Base-by-base conservation (phyloP, 176 grass and related monocot genomes). In the Themeda triandra region DNA sequence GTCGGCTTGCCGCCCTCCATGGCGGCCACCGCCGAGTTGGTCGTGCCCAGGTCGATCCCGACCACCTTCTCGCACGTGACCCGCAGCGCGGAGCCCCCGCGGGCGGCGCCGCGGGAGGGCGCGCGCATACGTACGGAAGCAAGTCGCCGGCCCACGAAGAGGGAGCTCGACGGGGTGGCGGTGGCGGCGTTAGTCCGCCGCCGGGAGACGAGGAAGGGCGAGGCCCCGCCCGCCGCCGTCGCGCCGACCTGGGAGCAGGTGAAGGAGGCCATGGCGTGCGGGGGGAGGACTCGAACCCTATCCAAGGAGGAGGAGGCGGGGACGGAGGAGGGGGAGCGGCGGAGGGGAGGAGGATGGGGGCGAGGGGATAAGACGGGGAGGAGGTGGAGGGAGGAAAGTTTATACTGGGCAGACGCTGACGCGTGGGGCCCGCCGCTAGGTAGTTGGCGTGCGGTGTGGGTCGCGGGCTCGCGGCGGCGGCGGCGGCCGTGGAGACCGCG, bases 1-100 rank as follows among this genome's bases (percentile, higher is more conserved):
- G 96, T 99, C 21, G 96, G 96, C 87, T 94, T 99, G 65, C 96
- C 96, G 45, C 96, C 96, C 85, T 99, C 96, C 96, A 99, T 99
- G 27, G 93, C 96, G 27, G 93, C 96, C 71, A 99, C 96, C 24
- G 96, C 93, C 40, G 96, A 99, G 86, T 99, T 96, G 28, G 96
- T 99, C 28, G 96, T 98, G 18, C 96, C 96, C 2, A 98, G 91
- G 81, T 98, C 96, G 73, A 98, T 94, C 45, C 93, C 96, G 58
- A 98, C 96, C 71, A 98, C 96, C 96, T 98, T 98, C 91, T 96
- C 93, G 83, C 93, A 92, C 44, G 75, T 87, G 28, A 98, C 96
- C 41, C 93, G 87, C 42, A 98, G 75, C n/a, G 76, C 85, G 29
- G 56, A 31, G 29, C 37, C 51, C n/a, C 89, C 87, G 18, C 86